Evolutionary conservation across 2,329 filamentous ascomycete genomes (phyloP), one percentile per base, ranked within the genome.

Genomic region (Cladophialophora immunda): DNA sequence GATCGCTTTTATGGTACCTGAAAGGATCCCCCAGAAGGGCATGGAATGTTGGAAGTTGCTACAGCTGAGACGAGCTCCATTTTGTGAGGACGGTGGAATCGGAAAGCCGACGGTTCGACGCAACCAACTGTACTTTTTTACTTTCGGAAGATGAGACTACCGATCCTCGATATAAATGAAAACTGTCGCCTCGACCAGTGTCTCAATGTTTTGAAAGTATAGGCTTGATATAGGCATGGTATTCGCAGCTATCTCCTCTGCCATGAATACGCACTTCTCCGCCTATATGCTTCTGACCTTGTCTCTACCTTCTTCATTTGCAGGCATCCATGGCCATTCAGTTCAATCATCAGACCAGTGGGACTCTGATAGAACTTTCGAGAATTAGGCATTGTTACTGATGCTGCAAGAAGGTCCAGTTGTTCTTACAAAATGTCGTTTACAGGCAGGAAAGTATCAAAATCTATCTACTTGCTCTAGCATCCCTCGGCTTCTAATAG

Each of bases 1-100:
- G 77, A 79, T 55, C 68, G 76, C 22, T 78, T 58, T 32, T 64
- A 64, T 32, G 62, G 62, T 50, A 64, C 62, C 38, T 58, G 55
- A 58, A 25, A 58, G 36, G 36, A 38, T 38, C 36, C 6, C 15
- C 36, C 9, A 36, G 19, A 36, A 32, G 27, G 54, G 54, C 30
- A n/a, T 36, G 30, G 30, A 55, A 36, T 36, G 54, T 29, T 32
- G 30, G 30, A 36, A 56, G 54, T 56, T 56, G 56, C 13, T 25
- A 30, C 50, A 53, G 50, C 50, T 53, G 9, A 56, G 54, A 56
- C n/a, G 30, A 56, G 32, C 15, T 25, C n/a, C 22, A 53, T 25
- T 25, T 17, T 53, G 50, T 3, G 27, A 53, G 27, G 13, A 53
- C 22, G 50, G 17, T 53, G 22, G 22, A 25, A 27, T 30, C 22